These are phyloP conservation scores for Hamamelis virginiana DNA, from an alignment of 164 flowering plant species.

Conservation along the genomic window DNA sequence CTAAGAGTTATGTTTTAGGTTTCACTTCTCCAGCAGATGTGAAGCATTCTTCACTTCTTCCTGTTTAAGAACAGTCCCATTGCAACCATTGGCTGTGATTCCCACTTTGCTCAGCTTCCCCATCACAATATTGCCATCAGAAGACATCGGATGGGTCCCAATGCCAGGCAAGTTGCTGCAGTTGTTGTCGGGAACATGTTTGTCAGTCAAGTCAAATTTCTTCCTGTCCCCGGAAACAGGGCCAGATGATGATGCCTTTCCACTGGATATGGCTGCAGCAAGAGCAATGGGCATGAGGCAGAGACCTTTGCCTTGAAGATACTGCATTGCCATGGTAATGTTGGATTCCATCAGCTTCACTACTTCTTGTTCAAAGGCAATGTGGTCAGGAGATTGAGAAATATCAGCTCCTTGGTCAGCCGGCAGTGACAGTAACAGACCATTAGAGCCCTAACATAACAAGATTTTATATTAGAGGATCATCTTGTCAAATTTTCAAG, in stretches of 20 bases:
- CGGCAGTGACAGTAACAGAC: slow-evolving; percentile 14
- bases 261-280: slow-evolving; percentile 24
- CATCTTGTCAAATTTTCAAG: background rate
- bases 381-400: slow-evolving; percentile 15
- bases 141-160: background rate
- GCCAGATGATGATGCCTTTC: slow-evolving; percentile 10
- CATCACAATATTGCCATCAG: background rate
- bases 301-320: slow-evolving; percentile 29
- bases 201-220: background rate
- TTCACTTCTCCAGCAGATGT: background rate
- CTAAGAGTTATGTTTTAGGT: background rate
- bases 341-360: slow-evolving; percentile 28
- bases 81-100: background rate
- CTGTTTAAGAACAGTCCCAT: background rate
- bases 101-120: background rate
- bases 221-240: slow-evolving; percentile 5
- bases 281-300: slow-evolving; percentile 32
- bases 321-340: slow-evolving; percentile 25
- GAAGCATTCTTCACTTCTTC: background rate
- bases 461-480: background rate
- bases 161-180: slow-evolving; percentile 3
- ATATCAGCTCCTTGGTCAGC: slow-evolving; percentile 19
- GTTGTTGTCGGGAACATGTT: background rate
- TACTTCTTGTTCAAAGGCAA: slow-evolving; percentile 24
- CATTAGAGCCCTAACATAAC: slow-evolving; percentile 14